Percentiles rank a stretch among this genome's conserved stretches.
Evolutionary conservation across 331 rosid species (phyloP).

Genomic region (Quercus lobata): DNA sequence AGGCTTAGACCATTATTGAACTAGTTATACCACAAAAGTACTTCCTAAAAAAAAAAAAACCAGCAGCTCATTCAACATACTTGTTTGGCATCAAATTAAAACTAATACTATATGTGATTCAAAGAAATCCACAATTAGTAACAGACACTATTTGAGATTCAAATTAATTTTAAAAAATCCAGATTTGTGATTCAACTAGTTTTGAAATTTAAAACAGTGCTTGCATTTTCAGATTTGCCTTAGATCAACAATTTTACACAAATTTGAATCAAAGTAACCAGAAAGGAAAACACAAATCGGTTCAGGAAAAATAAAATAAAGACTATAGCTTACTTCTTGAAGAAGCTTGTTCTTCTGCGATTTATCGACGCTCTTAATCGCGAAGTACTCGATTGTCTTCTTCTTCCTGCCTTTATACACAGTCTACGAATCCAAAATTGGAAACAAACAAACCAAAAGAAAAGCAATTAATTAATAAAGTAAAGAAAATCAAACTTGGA

Average conservation of each 20-base stretch:
- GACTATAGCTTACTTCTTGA: conserved; percentile 66
- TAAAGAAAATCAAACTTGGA: not conserved
- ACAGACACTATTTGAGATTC: not conserved
- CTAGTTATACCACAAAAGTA: not conserved
- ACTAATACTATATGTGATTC: not conserved
- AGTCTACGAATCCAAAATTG: conserved; percentile 38
- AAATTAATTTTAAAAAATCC: too few relatives aligned
- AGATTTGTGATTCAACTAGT: not conserved
- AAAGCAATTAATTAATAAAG: not conserved
- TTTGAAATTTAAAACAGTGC: not conserved
- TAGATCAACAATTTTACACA: not conserved
- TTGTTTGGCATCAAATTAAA: not conserved
- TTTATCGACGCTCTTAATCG: conserved; percentile 92
- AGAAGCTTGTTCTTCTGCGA: conserved; percentile 88
- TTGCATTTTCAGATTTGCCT: not conserved
- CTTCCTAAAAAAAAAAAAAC: not conserved
- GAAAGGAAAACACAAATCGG: not conserved
- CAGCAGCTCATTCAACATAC: not conserved
- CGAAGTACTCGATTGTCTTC: conserved; percentile 94
- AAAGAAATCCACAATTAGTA: not conserved
- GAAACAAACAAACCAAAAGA: not conserved
- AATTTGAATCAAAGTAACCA: not conserved
- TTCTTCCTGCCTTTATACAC: conserved; percentile 98
- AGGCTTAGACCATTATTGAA: not conserved
- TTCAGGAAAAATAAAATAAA: not conserved